These are phyloP conservation scores for Amanita subjunquillea DNA, from an alignment of 768 basidiomycete genomes.

Conservation along the genomic window DNA sequence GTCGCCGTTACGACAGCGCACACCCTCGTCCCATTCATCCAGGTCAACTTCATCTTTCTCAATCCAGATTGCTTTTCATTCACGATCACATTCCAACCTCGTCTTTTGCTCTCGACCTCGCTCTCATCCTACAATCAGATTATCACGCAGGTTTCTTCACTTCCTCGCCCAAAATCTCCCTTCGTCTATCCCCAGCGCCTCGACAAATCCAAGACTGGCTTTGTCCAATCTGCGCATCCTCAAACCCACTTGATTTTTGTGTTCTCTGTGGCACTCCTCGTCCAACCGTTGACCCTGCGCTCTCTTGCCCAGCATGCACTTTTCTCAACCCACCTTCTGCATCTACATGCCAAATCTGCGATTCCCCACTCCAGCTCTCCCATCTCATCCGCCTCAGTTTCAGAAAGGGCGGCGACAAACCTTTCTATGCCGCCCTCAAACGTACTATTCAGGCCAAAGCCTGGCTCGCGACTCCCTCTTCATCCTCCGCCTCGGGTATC, in stretches of 20 bases:
- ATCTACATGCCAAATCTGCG: neutral
- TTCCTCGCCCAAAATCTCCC: slow-evolving; percentile 81
- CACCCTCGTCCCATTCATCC: slow-evolving; percentile 78
- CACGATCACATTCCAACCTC: slow-evolving; percentile 34
- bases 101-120: slow-evolving; percentile 65
- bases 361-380: neutral
- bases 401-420: slow-evolving; percentile 80
- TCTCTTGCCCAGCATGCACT: slow-evolving; percentile 81
- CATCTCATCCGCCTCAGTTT: slow-evolving; percentile 80
- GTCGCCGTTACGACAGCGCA: slow-evolving; percentile 88
- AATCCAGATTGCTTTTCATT: slow-evolving; percentile 81
- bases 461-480: slow-evolving; percentile 51
- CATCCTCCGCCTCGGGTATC: slow-evolving; percentile 24
- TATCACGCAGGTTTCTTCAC: slow-evolving; percentile 86
- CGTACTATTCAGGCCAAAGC: slow-evolving; percentile 56
- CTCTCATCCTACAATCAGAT: slow-evolving; percentile 64
- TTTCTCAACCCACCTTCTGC: slow-evolving; percentile 73
- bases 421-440: slow-evolving; percentile 72
- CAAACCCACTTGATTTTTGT: slow-evolving; percentile 31
- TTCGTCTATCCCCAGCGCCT: slow-evolving; percentile 29
- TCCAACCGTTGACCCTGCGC: slow-evolving; percentile 20
- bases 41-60: slow-evolving; percentile 65
- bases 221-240: slow-evolving; percentile 80
- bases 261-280: slow-evolving; percentile 57
- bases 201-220: slow-evolving; percentile 47